Evolutionary conservation across 805 yeast species (phyloP).

Genomic region (Candida coquimbonensis): DNA sequence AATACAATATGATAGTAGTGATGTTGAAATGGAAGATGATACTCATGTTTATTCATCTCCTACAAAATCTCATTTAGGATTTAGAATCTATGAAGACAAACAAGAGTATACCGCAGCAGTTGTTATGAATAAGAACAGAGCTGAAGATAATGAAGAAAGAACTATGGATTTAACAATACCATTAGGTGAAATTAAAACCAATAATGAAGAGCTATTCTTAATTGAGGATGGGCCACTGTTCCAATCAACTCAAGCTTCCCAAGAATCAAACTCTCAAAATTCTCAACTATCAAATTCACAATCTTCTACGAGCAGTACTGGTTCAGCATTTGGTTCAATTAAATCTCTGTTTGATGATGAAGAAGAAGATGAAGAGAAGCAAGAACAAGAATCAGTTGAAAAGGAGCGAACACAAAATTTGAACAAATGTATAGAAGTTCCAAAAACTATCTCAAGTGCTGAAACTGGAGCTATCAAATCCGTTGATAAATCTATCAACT

Average conservation of each 20-base stretch:
- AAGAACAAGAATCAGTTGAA: constrained; percentile 8
- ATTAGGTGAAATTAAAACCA: constrained; percentile 15
- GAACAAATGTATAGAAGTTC: neutral
- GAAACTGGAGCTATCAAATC: neutral
- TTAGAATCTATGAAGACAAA: constrained; percentile 17
- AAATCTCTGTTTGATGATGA: constrained; percentile 20
- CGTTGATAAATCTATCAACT: neutral
- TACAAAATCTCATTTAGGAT: constrained; percentile 6
- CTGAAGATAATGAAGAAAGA: constrained; percentile 10
- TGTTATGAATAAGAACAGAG: constrained; percentile 17
- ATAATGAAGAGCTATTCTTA: neutral
- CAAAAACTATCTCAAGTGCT: neutral
- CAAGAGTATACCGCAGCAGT: constrained; percentile 13
- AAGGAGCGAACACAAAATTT: constrained; percentile 22
- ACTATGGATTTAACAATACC: constrained; percentile 24
- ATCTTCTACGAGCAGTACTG: too few species aligned
- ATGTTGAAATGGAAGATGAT: constrained; percentile 22
- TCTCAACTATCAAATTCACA: constrained; percentile 7
- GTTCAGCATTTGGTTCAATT: constrained; percentile 21
- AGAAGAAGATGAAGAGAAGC: constrained; percentile 10
- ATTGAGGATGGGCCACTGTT: neutral
- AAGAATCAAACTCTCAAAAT: neutral
- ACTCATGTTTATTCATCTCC: constrained; percentile 20
- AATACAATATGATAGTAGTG: constrained; percentile 21
- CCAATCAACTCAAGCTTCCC: constrained; percentile 4